phyloP scores from a whole-genome alignment of 768 basidiomycete genomes.

The Artomyces pyxidatus region DNA sequence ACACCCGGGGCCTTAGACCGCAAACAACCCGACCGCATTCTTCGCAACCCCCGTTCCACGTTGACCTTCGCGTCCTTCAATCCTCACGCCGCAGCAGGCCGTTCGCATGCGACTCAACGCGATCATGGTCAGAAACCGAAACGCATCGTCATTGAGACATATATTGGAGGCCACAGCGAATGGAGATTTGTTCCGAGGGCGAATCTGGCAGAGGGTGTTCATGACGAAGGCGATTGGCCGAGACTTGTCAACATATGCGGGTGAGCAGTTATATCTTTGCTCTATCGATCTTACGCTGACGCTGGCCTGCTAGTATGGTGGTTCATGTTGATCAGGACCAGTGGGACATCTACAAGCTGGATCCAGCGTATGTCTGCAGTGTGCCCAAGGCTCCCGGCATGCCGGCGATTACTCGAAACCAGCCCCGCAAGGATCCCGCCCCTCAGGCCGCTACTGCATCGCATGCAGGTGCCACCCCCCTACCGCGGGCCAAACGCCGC shows the following conservation, averaged over 20 bases:
- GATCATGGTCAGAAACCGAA: too few relatives aligned
- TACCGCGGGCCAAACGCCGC: constrained; percentile 7
- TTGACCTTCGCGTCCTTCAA: constrained; percentile 74
- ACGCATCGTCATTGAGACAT: constrained; percentile 67
- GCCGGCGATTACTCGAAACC: constrained; percentile 21
- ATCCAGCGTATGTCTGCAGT: constrained; percentile 61
- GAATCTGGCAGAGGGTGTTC: constrained; percentile 43
- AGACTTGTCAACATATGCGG: constrained; percentile 59
- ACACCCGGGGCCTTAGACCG: constrained; percentile 60
- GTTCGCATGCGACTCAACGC: too few relatives aligned
- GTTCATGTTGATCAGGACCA: constrained; percentile 60
- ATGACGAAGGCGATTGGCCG: constrained; percentile 67
- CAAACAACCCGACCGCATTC: constrained; percentile 50
- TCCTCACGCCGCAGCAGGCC: constrained; percentile 51
- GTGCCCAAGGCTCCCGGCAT: constrained; percentile 29
- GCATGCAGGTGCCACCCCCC: not conserved
- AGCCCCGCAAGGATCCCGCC: too few relatives aligned
- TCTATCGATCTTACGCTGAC: not conserved
- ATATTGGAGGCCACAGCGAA: constrained; percentile 35
- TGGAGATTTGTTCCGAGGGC: constrained; percentile 81
- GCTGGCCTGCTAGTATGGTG: constrained; percentile 30
- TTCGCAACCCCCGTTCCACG: constrained; percentile 49
- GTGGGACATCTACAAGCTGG: constrained; percentile 83
- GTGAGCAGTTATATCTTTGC: constrained; percentile 33
- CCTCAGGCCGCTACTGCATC: not conserved